Evolutionary conservation across 2,329 filamentous ascomycete genomes (phyloP).

Genomic region (Chrysosporium queenslandicum): DNA sequence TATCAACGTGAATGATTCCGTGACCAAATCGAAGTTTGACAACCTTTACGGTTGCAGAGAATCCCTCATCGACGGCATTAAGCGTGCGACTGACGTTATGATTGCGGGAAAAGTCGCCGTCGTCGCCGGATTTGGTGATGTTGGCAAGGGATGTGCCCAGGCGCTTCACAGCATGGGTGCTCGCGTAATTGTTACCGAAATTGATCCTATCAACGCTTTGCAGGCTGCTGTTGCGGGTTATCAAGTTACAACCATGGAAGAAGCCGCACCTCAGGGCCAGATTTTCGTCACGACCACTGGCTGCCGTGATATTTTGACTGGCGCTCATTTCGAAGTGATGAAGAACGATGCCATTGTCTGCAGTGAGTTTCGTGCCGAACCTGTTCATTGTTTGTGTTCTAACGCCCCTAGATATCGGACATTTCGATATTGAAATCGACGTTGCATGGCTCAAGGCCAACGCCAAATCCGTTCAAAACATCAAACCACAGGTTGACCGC

Average conservation of each 20-base stretch:
- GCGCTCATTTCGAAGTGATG: conserved; percentile 89
- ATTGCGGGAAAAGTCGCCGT: conserved; percentile 98
- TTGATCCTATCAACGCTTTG: conserved; percentile 98
- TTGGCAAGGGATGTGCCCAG: conserved; percentile 96
- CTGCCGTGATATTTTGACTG: conserved; percentile 94
- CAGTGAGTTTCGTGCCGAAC: conserved; percentile 51
- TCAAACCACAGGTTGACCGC: conserved; percentile 99
- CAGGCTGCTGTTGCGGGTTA: conserved; percentile 96
- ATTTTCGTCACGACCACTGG: conserved; percentile 99
- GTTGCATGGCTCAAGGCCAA: conserved; percentile 99
- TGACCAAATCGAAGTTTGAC: conserved; percentile 99
- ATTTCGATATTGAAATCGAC: conserved; percentile 99
- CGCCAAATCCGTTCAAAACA: conserved; percentile 86
- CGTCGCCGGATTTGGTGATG: conserved; percentile 96
- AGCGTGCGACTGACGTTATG: conserved; percentile 99
- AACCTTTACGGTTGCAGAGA: conserved; percentile 99
- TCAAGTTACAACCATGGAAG: conserved; percentile 97
- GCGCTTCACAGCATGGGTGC: conserved; percentile 96
- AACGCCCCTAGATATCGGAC: conserved; percentile 65
- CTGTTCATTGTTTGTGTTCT: background rate
- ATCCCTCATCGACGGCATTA: conserved; percentile 98
- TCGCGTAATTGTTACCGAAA: conserved; percentile 89
- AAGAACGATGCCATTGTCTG: conserved; percentile 96
- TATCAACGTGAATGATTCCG: conserved; percentile 99
- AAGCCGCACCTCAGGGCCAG: conserved; percentile 78